Conservation (phyloP, 352 stramenopile genomes). For the Detonula confervacea region DNA sequence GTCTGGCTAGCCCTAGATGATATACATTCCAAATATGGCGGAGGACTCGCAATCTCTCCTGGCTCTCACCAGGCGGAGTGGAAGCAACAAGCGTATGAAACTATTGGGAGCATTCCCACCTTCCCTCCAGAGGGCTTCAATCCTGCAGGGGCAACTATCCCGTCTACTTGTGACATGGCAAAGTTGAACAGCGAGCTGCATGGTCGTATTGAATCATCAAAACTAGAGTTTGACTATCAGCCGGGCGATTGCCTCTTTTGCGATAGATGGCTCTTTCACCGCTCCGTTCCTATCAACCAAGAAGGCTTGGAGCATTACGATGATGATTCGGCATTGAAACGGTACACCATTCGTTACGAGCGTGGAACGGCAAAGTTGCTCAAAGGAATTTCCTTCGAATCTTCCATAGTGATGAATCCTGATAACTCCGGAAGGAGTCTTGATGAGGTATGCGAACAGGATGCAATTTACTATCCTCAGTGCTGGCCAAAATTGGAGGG, state of each 20-base stretch:
- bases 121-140: neutral
- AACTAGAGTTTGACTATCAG: conserved; percentile 24
- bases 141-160: neutral
- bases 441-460: conserved; percentile 11
- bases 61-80: conserved; percentile 20
- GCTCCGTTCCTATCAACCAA: conserved; percentile 25
- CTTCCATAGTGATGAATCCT: conserved; percentile 9
- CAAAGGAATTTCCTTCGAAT: conserved; percentile 17
- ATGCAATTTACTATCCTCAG: conserved; percentile 16
- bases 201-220: conserved; percentile 19
- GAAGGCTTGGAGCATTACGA: conserved; percentile 17
- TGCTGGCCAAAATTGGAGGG: conserved; percentile 13
- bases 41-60: conserved; percentile 19
- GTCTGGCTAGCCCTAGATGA: conserved; percentile 27
- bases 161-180: neutral
- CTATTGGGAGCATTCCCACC: conserved; percentile 12
- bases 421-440: conserved; percentile 24
- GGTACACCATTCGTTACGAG: conserved; percentile 32
- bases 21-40: conserved; percentile 15
- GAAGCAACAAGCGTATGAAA: conserved; percentile 15
- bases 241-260: conserved; percentile 37
- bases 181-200: conserved; percentile 10
- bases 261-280: conserved; percentile 45
- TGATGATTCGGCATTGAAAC: conserved; percentile 11
- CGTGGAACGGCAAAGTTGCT: conserved; percentile 15